Evolutionary conservation across 208 protist genomes (phyloP).

Genomic region (Trypanosoma cruzi): DNA sequence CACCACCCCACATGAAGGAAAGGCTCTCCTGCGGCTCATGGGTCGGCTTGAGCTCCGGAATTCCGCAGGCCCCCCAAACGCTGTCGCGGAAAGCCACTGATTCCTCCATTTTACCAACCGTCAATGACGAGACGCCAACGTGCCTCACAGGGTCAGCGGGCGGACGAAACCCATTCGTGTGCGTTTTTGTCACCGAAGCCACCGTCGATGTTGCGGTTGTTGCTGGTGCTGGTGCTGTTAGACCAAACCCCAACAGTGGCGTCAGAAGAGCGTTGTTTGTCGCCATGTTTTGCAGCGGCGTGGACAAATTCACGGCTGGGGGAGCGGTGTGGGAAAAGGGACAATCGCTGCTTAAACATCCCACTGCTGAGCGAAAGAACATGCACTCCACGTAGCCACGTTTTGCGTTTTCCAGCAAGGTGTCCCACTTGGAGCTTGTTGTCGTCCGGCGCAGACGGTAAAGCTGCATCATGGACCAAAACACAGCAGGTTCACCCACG

Average conservation of each 20-base stretch:
- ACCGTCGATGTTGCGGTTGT: not conserved
- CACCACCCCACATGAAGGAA: slow-evolving; percentile 20
- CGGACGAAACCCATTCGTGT: slow-evolving; percentile 3
- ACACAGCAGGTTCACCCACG: slow-evolving; percentile 33
- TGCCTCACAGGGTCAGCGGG: slow-evolving; percentile 15
- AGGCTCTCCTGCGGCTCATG: slow-evolving; percentile 15
- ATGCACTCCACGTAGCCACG: slow-evolving; percentile 41
- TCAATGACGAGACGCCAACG: not conserved
- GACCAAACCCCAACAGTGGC: slow-evolving; percentile 28
- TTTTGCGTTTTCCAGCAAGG: slow-evolving; percentile 31
- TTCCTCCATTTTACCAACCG: slow-evolving; percentile 20
- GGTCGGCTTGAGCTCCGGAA: slow-evolving; percentile 1
- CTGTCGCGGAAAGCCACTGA: slow-evolving; percentile 27
- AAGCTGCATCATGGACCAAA: slow-evolving; percentile 45
- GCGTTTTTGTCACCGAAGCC: slow-evolving; percentile 5
- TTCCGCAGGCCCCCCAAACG: slow-evolving; percentile 24
- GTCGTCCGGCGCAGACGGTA: slow-evolving; percentile 32
- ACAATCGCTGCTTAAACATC: slow-evolving; percentile 33
- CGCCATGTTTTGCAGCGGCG: slow-evolving; percentile 37
- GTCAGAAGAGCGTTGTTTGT: slow-evolving; percentile 39
- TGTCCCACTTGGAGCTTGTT: slow-evolving; percentile 37
- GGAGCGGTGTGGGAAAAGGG: slow-evolving; percentile 26
- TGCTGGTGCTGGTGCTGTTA: not conserved
- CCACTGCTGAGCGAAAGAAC: slow-evolving; percentile 32
- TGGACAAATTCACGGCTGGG: slow-evolving; percentile 7